Evolutionary conservation across 208 protist genomes (phyloP).

Genomic region (Leishmania guyanensis): DNA sequence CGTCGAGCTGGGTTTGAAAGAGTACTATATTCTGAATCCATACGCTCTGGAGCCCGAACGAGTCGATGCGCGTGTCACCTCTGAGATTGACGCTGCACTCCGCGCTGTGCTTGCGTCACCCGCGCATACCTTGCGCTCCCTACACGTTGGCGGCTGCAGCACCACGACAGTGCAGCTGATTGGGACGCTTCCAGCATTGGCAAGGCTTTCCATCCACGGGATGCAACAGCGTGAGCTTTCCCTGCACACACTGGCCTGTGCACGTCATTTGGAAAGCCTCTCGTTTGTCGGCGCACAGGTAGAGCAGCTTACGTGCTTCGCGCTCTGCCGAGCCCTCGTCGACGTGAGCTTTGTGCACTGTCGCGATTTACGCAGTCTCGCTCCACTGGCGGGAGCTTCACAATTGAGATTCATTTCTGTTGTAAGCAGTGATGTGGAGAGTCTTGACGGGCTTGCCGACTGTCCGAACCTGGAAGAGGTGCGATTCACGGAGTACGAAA

Average conservation of each 20-base stretch:
- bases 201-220: not conserved
- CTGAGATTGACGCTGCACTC: not conserved
- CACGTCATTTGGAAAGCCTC: not conserved
- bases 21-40: not conserved
- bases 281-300: not conserved
- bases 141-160: constrained; percentile 2
- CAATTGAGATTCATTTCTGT: not conserved
- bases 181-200: not conserved
- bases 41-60: not conserved
- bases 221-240: not conserved
- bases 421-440: not conserved
- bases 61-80: not conserved
- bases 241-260: not conserved
- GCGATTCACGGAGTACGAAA: not conserved
- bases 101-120: not conserved
- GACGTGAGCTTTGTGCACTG: not conserved
- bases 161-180: not conserved
- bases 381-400: not conserved
- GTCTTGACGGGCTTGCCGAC: not conserved
- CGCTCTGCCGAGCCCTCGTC: not conserved
- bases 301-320: not conserved
- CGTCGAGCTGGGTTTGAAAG: not conserved
- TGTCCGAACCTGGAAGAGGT: not conserved
- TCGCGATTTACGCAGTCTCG: not conserved
- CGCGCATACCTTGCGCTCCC: not conserved